Conservation (phyloP, 2,329 filamentous ascomycete genomes). For the Teratosphaeria nubilosa region DNA sequence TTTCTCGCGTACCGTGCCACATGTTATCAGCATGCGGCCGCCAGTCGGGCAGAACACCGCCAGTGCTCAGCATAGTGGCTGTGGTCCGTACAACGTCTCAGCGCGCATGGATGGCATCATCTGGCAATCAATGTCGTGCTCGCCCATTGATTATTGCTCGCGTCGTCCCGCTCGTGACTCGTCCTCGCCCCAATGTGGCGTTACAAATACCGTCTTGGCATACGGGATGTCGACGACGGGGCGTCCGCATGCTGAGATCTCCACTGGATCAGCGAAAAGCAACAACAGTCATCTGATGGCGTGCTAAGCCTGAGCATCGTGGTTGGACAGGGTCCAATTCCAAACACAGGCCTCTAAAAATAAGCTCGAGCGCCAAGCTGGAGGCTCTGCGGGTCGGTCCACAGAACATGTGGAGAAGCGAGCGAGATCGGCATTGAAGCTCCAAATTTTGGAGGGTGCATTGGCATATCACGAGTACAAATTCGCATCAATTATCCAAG, state of each 20-base stretch:
- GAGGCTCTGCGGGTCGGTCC: not conserved
- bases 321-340: not conserved
- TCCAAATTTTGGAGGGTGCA: not conserved
- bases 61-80: not conserved
- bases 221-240: not conserved
- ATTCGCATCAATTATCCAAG: constrained; percentile 3
- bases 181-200: no score
- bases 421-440: not conserved
- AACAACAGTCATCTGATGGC: not conserved
- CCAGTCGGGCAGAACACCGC: not conserved
- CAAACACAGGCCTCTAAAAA: not conserved
- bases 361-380: not conserved
- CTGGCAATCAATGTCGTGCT: no score
- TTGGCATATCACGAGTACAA: not conserved
- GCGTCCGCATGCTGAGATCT: not conserved
- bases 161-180: no score
- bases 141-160: not conserved
- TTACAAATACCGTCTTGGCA: not conserved
- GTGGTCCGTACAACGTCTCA: no score
- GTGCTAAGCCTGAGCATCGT: not conserved
- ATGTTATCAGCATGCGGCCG: no score
- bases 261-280: not conserved
- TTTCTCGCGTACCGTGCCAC: not conserved
- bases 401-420: not conserved
- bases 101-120: no score